Conservation (phyloP, 345 rosid species). For the Populus simonii region DNA sequence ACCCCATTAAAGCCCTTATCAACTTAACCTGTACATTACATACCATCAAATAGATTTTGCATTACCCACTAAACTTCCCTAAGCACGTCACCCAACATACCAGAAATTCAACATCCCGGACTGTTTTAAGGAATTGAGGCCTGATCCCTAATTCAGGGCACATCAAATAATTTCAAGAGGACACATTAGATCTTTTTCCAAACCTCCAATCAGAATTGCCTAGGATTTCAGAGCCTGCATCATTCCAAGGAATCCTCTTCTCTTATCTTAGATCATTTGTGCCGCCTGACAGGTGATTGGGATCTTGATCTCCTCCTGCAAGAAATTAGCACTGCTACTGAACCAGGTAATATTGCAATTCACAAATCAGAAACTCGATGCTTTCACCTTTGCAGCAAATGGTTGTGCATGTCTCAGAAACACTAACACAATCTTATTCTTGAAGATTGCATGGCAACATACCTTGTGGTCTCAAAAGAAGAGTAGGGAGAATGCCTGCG, state of each 20-base stretch:
- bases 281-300: constrained; percentile 66
- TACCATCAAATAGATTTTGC: not conserved
- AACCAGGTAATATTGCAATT: not conserved
- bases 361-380: constrained; percentile 11
- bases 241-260: too few relatives aligned
- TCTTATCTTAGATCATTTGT: constrained; percentile 21
- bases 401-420: constrained; percentile 37
- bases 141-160: not conserved
- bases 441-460: constrained; percentile 31
- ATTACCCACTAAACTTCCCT: not conserved
- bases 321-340: constrained; percentile 11
- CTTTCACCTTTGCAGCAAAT: constrained; percentile 59
- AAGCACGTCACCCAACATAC: not conserved
- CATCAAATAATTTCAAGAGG: not conserved
- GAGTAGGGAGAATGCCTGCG: constrained; percentile 95
- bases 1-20: not conserved
- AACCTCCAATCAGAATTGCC: not conserved
- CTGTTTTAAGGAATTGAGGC: not conserved
- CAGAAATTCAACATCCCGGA: not conserved
- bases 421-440: constrained; percentile 39
- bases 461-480: constrained; percentile 90
- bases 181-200: not conserved
- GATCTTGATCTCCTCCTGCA: constrained; percentile 80
- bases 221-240: not conserved
- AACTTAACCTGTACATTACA: not conserved